Conservation (phyloP, 768 basidiomycete species). For the Suillus placidus region DNA sequence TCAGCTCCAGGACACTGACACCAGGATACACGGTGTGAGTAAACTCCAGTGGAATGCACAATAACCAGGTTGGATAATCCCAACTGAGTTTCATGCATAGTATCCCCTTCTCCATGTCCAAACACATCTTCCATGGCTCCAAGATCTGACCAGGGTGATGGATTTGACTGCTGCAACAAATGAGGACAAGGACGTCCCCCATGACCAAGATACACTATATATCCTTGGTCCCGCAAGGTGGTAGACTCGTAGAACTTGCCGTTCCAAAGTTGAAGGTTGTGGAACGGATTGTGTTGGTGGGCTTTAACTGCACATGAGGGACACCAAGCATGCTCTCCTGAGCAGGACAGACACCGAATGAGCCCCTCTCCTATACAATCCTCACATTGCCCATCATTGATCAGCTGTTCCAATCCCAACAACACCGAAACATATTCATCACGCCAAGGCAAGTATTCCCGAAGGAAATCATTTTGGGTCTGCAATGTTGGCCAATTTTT, state of each 20-base stretch:
- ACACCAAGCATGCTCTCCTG: conserved; percentile 11
- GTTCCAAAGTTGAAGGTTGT: conserved; percentile 26
- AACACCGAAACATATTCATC: conserved; percentile 1
- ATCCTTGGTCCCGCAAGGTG: conserved; percentile 21
- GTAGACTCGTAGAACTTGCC: conserved; percentile 18
- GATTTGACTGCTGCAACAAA: background rate
- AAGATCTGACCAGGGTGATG: background rate
- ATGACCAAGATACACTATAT: conserved; percentile 26
- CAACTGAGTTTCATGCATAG: background rate
- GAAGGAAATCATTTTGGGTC: conserved; percentile 9
- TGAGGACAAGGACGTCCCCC: conserved; percentile 20
- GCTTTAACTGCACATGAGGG: background rate
- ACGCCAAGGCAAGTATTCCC: background rate
- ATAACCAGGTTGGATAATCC: conserved; percentile 3
- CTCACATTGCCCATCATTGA: background rate
- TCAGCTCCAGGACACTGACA: background rate
- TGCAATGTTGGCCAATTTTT: background rate
- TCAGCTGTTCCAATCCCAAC: background rate
- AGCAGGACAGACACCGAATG: conserved; percentile 5
- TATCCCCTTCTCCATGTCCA: background rate
- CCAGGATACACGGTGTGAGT: conserved; percentile 4
- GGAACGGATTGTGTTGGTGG: conserved; percentile 14
- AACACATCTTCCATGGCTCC: background rate
- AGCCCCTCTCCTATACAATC: background rate
- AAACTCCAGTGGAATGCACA: conserved; percentile 9